Percentiles rank a stretch among this genome's conserved stretches.
These are phyloP conservation scores for Kuraishia floccosa DNA, from an alignment of 805 yeast species.

Conservation along the genomic window DNA sequence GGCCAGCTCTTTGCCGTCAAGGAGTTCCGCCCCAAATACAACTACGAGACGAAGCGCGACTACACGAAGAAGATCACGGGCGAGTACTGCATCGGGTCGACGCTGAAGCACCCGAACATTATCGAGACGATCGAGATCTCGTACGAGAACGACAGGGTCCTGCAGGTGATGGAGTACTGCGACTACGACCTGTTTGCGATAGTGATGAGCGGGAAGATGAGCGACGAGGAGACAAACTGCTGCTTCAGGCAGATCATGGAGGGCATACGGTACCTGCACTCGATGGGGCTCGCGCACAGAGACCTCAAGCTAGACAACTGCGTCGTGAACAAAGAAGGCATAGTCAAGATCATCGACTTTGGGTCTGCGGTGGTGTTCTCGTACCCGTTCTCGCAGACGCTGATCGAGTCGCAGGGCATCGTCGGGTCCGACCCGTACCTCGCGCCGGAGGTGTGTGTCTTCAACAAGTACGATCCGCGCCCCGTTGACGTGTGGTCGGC, in stretches of 20 bases:
- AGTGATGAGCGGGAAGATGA: constrained; percentile 89
- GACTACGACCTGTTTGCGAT: constrained; percentile 89
- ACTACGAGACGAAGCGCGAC: constrained; percentile 68
- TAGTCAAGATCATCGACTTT: constrained; percentile 84
- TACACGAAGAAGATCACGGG: constrained; percentile 89
- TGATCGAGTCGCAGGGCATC: constrained; percentile 72
- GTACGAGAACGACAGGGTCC: constrained; percentile 75
- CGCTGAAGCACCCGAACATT: constrained; percentile 81
- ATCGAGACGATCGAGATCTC: constrained; percentile 87
- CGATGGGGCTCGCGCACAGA: constrained; percentile 81
- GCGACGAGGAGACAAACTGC: constrained; percentile 67
- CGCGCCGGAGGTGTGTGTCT: constrained; percentile 87
- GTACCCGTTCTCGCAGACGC: constrained; percentile 67
- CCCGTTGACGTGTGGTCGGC: constrained; percentile 93
- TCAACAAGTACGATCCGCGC: constrained; percentile 76
- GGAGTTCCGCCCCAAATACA: constrained; percentile 73
- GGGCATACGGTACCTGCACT: constrained; percentile 74
- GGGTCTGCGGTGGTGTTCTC: constrained; percentile 89
- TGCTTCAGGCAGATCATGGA: constrained; percentile 80
- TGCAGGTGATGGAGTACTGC: constrained; percentile 92
- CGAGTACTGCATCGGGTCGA: constrained; percentile 89
- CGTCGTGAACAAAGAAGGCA: constrained; percentile 73
- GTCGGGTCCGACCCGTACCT: constrained; percentile 85
- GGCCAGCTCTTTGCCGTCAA: constrained; percentile 78
- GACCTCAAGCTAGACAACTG: constrained; percentile 90